A percentile compares a stretch with the other conserved stretches of the same genome.
These are phyloP conservation scores for Glarea lozoyensis DNA, from an alignment of 495 filamentous ascomycete genomes.

Conservation along the genomic window DNA sequence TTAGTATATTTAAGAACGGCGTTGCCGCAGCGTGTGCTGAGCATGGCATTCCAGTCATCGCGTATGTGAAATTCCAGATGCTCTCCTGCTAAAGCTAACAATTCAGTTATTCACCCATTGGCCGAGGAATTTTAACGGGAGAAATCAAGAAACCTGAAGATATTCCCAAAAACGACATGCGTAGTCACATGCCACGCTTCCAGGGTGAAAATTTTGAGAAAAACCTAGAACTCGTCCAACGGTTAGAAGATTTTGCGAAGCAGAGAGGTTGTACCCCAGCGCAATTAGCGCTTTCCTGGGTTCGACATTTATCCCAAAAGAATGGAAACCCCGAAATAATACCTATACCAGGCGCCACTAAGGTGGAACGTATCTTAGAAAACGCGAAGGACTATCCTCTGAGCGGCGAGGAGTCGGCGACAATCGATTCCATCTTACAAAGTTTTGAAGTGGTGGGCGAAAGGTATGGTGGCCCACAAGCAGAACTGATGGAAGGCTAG, in stretches of 20 bases:
- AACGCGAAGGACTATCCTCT: constrained; percentile 38
- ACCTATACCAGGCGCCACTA: constrained; percentile 72
- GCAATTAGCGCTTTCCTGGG: constrained; percentile 71
- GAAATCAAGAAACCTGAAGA: constrained; percentile 51
- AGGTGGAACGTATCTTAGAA: constrained; percentile 35
- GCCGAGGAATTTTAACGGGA: constrained; percentile 36
- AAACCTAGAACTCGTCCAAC: constrained; percentile 62
- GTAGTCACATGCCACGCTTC: constrained; percentile 53
- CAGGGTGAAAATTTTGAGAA: constrained; percentile 57
- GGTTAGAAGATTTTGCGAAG: constrained; percentile 56
- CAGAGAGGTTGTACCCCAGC: constrained; percentile 62
- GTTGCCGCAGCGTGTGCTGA: constrained; percentile 63
- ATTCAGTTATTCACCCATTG: constrained; percentile 27
- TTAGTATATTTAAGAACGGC: constrained; percentile 64
- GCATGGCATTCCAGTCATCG: constrained; percentile 62
- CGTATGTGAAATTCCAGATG: constrained; percentile 26
- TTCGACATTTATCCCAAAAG: constrained; percentile 20
- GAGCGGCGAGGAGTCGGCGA: constrained; percentile 37
- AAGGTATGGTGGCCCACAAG: constrained; percentile 26
- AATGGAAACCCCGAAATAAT: constrained; percentile 63
- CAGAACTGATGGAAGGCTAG: constrained; percentile 16
- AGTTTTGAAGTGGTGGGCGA: constrained; percentile 32
- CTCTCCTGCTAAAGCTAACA: constrained; percentile 16
- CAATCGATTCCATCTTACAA: constrained; percentile 37
- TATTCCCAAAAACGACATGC: constrained; percentile 50